Conservation (phyloP, 306 rosid genomes). For the Ochetophila trinervis region DNA sequence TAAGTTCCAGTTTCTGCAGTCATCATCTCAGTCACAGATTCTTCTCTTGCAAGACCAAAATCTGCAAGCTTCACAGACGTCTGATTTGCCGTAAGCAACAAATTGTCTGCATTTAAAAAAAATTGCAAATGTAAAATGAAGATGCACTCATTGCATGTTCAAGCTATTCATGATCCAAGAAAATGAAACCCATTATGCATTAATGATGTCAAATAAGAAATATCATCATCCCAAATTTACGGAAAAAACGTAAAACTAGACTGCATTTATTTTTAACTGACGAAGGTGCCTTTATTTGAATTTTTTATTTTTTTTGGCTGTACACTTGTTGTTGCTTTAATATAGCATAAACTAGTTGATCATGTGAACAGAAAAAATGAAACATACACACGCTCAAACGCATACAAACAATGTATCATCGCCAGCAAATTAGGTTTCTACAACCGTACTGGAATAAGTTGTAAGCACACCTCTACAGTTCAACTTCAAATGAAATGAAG, state of each 20-base stretch:
- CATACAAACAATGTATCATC: too few species aligned
- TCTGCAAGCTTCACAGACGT: conserved; percentile 91
- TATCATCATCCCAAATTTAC: too few species aligned
- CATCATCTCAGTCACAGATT: conserved; percentile 97
- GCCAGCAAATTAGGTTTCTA: neutral
- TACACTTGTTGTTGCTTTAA: neutral
- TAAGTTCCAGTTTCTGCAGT: conserved; percentile 97
- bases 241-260: too few species aligned
- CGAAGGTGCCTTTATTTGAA: neutral
- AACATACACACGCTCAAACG: too few species aligned
- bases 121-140: conserved; percentile 5
- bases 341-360: neutral
- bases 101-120: conserved; percentile 65
- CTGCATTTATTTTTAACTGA: neutral
- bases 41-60: conserved; percentile 97
- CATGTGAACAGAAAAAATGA: neutral
- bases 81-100: conserved; percentile 80
- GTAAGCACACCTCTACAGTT: too few species aligned
- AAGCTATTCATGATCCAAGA: neutral
- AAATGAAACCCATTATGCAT: neutral
- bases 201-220: neutral
- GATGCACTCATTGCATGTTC: neutral
- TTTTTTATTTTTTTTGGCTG: neutral
- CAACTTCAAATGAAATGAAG: neutral
- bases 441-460: neutral